Conservation (phyloP, 441 rosid species). For the Viola pubescens region DNA sequence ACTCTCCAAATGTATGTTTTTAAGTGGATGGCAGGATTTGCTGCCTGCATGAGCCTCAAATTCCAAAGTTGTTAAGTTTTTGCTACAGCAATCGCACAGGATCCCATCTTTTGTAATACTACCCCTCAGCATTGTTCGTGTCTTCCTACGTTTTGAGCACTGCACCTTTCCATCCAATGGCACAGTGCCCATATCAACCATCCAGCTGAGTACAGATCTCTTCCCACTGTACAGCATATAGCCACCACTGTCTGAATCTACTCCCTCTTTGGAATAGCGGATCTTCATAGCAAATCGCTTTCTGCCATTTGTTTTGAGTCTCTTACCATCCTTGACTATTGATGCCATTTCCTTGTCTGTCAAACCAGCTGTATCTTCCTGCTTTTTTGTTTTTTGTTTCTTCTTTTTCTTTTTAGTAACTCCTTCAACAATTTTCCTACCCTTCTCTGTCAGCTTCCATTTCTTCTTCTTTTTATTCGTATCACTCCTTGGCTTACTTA, state of each 20-base stretch:
- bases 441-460: slow-evolving; percentile 22
- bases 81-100: slow-evolving; percentile 65
- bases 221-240: slow-evolving; percentile 68
- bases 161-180: slow-evolving; percentile 54
- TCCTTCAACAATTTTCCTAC: slow-evolving; percentile 22
- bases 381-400: slow-evolving; percentile 24
- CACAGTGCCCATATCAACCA: slow-evolving; percentile 66
- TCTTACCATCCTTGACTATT: slow-evolving; percentile 37
- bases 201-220: slow-evolving; percentile 74
- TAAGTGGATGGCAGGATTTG: slow-evolving; percentile 36
- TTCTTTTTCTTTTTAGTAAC: slow-evolving; percentile 26
- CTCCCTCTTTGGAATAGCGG: slow-evolving; percentile 51
- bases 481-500: slow-evolving; percentile 39
- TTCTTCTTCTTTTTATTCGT: slow-evolving; percentile 41
- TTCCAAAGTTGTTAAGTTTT: slow-evolving; percentile 39
- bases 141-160: slow-evolving; percentile 32
- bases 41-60: slow-evolving; percentile 72
- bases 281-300: slow-evolving; percentile 55
- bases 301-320: slow-evolving; percentile 42
- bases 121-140: slow-evolving; percentile 36
- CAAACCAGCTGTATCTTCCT: slow-evolving; percentile 19
- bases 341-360: slow-evolving; percentile 18
- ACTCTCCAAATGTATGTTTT: slow-evolving; percentile 56
- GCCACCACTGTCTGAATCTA: slow-evolving; percentile 37
- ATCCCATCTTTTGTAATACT: slow-evolving; percentile 59